phyloP scores from a whole-genome alignment of 805 yeast genomes.

The Saccharomycopsis synnaedendra region DNA sequence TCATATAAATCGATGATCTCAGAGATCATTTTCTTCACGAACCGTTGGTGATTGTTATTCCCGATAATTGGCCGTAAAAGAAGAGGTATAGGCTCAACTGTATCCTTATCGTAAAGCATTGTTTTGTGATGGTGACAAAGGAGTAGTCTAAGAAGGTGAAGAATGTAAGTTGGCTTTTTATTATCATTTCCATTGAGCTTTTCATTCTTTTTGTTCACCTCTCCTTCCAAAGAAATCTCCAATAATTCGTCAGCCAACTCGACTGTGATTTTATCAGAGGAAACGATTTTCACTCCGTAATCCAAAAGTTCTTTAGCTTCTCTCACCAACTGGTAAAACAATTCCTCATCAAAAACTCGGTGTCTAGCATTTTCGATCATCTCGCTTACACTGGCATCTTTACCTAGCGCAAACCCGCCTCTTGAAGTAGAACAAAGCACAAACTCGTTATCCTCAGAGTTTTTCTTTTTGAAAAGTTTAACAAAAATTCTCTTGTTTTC shows the following conservation, averaged over 20 bases:
- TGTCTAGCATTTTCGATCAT: conserved; percentile 61
- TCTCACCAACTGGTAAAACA: conserved; percentile 62
- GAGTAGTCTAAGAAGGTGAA: conserved; percentile 44
- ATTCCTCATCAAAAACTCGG: conserved; percentile 78
- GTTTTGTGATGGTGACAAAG: conserved; percentile 46
- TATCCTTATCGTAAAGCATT: conserved; percentile 22
- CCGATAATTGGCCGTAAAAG: conserved; percentile 49
- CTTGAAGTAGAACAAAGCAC: no score
- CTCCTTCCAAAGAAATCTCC: conserved; percentile 35
- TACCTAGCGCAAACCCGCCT: conserved; percentile 34
- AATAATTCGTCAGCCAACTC: conserved; percentile 56
- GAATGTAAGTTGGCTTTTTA: conserved; percentile 41
- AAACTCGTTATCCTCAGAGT: conserved; percentile 22
- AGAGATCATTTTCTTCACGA: conserved; percentile 20
- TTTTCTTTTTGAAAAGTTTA: conserved; percentile 42
- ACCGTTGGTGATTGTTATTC: conserved; percentile 41
- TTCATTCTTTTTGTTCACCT: conserved; percentile 21
- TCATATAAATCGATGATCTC: conserved; percentile 5
- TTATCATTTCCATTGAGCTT: conserved; percentile 23
- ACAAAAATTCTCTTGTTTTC: conserved; percentile 44
- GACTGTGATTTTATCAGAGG: conserved; percentile 50
- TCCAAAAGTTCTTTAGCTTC: conserved; percentile 66
- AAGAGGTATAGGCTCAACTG: conserved; percentile 30
- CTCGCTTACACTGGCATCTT: conserved; percentile 39
- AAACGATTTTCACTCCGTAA: conserved; percentile 55